These are phyloP conservation scores for Sclerotinia spermophila DNA, from an alignment of 2,329 filamentous ascomycete species.

Conservation along the genomic window DNA sequence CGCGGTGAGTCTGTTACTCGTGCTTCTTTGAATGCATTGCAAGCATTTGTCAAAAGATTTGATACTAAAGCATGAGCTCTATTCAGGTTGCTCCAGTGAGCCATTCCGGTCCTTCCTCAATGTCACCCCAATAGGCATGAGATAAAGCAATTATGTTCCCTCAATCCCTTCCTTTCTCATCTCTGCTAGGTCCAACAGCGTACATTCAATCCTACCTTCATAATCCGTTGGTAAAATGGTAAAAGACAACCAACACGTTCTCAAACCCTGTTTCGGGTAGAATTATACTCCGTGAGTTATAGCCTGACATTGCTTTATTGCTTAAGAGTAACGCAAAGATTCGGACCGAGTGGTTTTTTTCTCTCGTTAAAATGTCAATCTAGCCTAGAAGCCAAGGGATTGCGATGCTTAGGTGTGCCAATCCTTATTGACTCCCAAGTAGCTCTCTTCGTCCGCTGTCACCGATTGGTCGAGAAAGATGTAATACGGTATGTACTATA, in stretches of 20 bases:
- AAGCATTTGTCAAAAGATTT: neutral
- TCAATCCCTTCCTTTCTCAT: neutral
- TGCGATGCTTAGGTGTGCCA: neutral
- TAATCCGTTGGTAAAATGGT: neutral
- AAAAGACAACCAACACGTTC: neutral
- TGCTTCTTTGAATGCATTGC: neutral
- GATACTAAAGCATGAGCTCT: neutral
- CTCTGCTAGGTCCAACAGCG: neutral
- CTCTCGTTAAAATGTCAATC: no score
- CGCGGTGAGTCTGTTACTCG: neutral
- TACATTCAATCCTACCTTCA: neutral
- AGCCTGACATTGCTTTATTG: neutral
- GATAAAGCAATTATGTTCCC: neutral
- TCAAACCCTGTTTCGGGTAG: neutral
- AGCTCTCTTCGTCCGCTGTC: neutral
- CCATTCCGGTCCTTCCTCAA: neutral
- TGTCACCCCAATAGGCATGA: no score
- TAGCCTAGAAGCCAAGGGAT: neutral
- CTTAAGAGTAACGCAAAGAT: neutral
- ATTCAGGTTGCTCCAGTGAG: neutral
- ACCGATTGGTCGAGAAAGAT: neutral
- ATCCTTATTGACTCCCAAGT: neutral
- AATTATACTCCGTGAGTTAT: neutral
- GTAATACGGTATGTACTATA: neutral
- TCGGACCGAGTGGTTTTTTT: neutral